Conservation (phyloP, 2,329 filamentous ascomycete species). For the Aureobasidium mangrovei region DNA sequence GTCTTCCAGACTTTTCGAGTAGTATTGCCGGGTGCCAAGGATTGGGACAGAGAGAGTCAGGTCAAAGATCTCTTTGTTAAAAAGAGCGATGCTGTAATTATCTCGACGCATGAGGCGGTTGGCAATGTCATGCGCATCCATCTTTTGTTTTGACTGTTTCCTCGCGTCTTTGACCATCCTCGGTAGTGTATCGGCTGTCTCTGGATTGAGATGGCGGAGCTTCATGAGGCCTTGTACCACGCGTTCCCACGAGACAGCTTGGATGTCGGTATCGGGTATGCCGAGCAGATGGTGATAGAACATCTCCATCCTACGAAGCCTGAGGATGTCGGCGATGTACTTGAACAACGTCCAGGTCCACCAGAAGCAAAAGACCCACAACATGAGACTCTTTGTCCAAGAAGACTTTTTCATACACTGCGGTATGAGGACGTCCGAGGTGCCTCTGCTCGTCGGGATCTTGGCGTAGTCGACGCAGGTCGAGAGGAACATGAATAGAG, state of each 20-base stretch:
- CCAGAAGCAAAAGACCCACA: slow-evolving; percentile 80
- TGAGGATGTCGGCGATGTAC: slow-evolving; percentile 62
- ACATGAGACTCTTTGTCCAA: slow-evolving; percentile 64
- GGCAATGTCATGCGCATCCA: slow-evolving; percentile 94
- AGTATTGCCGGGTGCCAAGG: slow-evolving; percentile 66
- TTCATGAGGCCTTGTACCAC: slow-evolving; percentile 79
- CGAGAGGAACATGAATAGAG: slow-evolving; percentile 72
- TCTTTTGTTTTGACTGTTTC: slow-evolving; percentile 74
- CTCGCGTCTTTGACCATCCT: slow-evolving; percentile 14
- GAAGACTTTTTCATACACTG: slow-evolving; percentile 68
- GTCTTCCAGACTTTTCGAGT: slow-evolving; percentile 87
- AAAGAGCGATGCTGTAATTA: slow-evolving; percentile 92
- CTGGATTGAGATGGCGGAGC: slow-evolving; percentile 76
- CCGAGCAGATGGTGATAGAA: slow-evolving; percentile 78
- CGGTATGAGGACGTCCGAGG: slow-evolving; percentile 55
- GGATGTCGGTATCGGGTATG: slow-evolving; percentile 78
- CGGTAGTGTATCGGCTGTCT: slow-evolving; percentile 42
- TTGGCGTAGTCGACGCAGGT: slow-evolving; percentile 78
- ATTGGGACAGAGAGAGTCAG: slow-evolving; percentile 81
- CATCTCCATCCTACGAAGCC: slow-evolving; percentile 68
- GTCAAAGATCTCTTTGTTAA: slow-evolving; percentile 93
- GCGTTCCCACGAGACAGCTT: slow-evolving; percentile 90
- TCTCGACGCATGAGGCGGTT: slow-evolving; percentile 94
- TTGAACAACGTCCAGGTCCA: slow-evolving; percentile 74
- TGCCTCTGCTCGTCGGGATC: slow-evolving; percentile 55